Evolutionary conservation across 768 basidiomycete genomes (phyloP).

Genomic region (Neoboletus brunneissimus): DNA sequence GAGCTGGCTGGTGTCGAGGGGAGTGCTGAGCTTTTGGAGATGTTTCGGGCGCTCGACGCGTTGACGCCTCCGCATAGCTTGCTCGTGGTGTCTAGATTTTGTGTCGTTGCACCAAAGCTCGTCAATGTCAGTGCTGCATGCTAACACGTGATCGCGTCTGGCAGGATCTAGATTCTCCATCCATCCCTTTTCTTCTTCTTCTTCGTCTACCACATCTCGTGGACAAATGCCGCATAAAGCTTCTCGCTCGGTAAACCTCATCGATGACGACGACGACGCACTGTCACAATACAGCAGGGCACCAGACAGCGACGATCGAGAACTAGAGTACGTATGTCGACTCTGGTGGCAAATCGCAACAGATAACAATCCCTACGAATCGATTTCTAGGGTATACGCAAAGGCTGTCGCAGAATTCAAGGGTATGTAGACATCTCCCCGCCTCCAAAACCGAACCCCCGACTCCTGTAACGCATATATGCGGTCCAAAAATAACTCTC

Average conservation of each 20-base stretch:
- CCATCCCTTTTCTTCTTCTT: not conserved
- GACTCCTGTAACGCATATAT: not conserved
- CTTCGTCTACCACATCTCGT: not conserved
- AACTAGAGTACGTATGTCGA: slow-evolving; percentile 22
- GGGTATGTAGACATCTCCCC: too few species aligned
- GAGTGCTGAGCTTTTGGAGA: slow-evolving; percentile 13
- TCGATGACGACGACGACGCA: slow-evolving; percentile 14
- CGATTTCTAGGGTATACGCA: slow-evolving; percentile 23
- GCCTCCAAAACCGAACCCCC: too few species aligned
- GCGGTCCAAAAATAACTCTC: not conserved
- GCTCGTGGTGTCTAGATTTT: slow-evolving; percentile 31
- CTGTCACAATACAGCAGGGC: slow-evolving; percentile 18
- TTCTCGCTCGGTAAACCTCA: slow-evolving; percentile 6
- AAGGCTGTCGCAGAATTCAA: slow-evolving; percentile 33
- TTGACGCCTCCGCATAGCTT: slow-evolving; percentile 31
- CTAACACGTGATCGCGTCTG: slow-evolving; percentile 20
- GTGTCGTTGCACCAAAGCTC: slow-evolving; percentile 9
- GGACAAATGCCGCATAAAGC: slow-evolving; percentile 15
- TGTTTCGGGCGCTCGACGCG: slow-evolving; percentile 23
- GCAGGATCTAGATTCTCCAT: not conserved
- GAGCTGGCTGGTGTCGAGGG: slow-evolving; percentile 19
- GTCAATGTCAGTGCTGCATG: not conserved
- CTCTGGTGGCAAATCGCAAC: not conserved
- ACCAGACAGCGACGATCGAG: slow-evolving; percentile 27
- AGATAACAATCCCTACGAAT: not conserved